phyloP scores from a whole-genome alignment of 805 yeast genomes.

The Groenewaldozyma tartarivorans region DNA sequence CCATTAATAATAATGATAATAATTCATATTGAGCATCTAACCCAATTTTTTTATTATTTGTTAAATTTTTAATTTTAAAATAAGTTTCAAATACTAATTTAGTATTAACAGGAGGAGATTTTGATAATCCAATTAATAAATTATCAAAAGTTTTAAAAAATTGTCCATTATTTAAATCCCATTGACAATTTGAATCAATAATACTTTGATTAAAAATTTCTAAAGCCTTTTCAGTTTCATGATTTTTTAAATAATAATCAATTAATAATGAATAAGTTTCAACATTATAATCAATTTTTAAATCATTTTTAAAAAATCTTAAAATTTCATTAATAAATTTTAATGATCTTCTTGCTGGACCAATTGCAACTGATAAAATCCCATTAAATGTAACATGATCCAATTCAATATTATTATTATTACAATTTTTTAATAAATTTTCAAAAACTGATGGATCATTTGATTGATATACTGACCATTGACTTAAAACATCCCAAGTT shows the following conservation, averaged over 20 bases:
- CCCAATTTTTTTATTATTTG: constrained; percentile 25
- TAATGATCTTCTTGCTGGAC: constrained; percentile 20
- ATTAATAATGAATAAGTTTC: constrained; percentile 30
- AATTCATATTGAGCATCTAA: constrained; percentile 32
- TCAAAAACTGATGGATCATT: constrained; percentile 9
- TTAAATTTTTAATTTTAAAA: constrained; percentile 34
- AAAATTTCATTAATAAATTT: constrained; percentile 18
- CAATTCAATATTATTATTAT: constrained; percentile 13
- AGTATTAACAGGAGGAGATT: constrained; percentile 21
- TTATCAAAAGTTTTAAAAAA: constrained; percentile 19
- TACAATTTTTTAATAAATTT: constrained; percentile 10
- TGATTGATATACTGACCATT: constrained; percentile 24
- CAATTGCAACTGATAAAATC: constrained; percentile 20
- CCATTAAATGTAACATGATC: constrained; percentile 21
- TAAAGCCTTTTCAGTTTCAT: constrained; percentile 26
- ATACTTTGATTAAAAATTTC: constrained; percentile 28
- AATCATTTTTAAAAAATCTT: constrained; percentile 25
- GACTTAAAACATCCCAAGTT: constrained; percentile 29
- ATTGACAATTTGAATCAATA: constrained; percentile 33
- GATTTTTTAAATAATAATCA: constrained; percentile 23
- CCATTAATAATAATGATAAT: constrained; percentile 28
- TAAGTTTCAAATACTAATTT: constrained; percentile 28
- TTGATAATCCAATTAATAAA: constrained; percentile 22
- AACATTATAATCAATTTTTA: constrained; percentile 29
- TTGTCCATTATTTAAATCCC: constrained; percentile 30